Evolutionary conservation across 2,329 filamentous ascomycete species (phyloP).

Genomic region (Trichoderma lentiforme): DNA sequence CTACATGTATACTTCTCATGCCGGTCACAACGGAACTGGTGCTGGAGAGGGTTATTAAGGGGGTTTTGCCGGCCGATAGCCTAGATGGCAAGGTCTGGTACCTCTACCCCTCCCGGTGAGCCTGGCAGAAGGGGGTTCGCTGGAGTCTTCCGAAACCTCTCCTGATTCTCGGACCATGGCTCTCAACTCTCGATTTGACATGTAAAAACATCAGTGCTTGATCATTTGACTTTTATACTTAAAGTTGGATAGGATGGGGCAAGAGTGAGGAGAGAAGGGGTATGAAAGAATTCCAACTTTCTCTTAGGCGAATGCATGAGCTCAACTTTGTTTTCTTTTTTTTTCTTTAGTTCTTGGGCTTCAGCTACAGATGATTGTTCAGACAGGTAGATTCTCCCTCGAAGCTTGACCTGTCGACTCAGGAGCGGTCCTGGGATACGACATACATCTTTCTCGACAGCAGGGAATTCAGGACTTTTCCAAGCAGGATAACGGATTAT

Average conservation of each 20-base stretch:
- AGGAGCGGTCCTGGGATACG: conserved; percentile 23
- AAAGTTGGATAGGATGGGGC: neutral
- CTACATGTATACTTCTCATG: conserved; percentile 54
- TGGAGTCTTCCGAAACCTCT: neutral
- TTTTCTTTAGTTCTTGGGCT: conserved; percentile 9
- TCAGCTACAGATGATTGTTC: conserved; percentile 12
- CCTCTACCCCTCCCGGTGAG: neutral
- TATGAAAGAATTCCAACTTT: neutral
- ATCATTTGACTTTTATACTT: neutral
- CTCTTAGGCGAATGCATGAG: neutral
- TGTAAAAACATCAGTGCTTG: conserved; percentile 13
- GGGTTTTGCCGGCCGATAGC: neutral
- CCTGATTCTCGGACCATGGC: neutral
- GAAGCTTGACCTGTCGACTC: conserved; percentile 21
- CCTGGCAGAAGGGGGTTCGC: neutral
- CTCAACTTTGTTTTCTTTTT: neutral
- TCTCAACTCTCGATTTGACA: neutral
- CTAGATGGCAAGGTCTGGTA: neutral
- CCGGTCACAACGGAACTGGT: conserved; percentile 57
- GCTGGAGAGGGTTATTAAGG: conserved; percentile 51
- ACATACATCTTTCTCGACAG: conserved; percentile 11
- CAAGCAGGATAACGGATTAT: conserved; percentile 27
- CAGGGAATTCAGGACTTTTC: conserved; percentile 14
- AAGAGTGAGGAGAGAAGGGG: neutral
- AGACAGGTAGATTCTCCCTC: conserved; percentile 24